Evolutionary conservation across 1,284 basidiomycete genomes (phyloP), one percentile per base, ranked within the genome.

Genomic region (Cerioporus squamosus): DNA sequence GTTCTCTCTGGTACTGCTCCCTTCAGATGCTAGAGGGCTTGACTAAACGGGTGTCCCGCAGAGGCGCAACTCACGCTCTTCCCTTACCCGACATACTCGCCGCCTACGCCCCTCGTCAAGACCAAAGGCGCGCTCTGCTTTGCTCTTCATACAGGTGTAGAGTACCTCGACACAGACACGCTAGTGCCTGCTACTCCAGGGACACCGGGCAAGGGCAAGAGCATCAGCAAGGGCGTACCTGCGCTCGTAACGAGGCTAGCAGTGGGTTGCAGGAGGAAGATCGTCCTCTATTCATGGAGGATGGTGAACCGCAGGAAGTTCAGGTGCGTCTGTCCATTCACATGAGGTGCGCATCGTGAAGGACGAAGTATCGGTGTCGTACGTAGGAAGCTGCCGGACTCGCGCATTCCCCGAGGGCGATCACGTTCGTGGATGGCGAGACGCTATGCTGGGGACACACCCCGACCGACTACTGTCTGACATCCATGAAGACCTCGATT

Each of bases 221-320:
- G 79, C 17, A 82, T 88, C 55, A 66, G 73, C 10, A 78, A 79
- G 59, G 71, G 79, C 15, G 82, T 88, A 24, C 84, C 87, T 14
- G 81, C 81, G 2, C 72, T 88, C 17, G 78, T 93, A n/a, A 92
- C 93, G 1, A 83, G 86, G 56, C 79, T 99, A 9, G 82, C 94
- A 4, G 81, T 98, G 7, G 96, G 94, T 15, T 96, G 95, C 68
- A 80, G 90, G 64, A 84, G 95, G 62, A 94, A 90, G 71, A 83
- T 95, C 1, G 85, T 97, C 2, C 75, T 98, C 12, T 95, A 95
- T 70, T 82, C 85, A 3, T 97, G 95, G 94, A 88, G 63, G 91
- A 95, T 66, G 91, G 93, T 22, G 88, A 93, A 66, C 82, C 89
- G 44, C 89, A 91, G 70, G 89, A 88, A 45, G 77, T 82, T 42